phyloP scores from a whole-genome alignment of 2,329 filamentous ascomycete genomes.

The Fusarium miscanthi region DNA sequence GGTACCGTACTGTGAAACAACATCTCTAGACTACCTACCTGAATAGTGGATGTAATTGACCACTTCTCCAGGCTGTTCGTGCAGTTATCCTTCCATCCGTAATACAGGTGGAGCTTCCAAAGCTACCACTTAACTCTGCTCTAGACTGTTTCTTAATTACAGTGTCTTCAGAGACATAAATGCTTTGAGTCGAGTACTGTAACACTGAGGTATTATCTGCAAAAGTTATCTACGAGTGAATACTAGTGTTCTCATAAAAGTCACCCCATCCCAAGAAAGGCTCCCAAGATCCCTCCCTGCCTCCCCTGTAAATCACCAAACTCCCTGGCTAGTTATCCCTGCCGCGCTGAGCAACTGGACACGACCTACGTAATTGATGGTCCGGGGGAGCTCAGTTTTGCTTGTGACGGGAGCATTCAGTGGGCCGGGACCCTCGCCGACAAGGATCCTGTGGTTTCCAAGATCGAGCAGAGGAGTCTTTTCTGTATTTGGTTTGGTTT shows the following conservation, averaged over 20 bases:
- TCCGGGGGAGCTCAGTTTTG: constrained; percentile 32
- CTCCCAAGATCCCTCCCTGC: not conserved
- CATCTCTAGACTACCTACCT: not conserved
- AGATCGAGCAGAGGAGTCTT: constrained; percentile 33
- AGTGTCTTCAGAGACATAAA: not conserved
- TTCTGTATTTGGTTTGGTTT: constrained; percentile 10
- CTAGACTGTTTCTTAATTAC: not conserved
- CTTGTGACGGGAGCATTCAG: constrained; percentile 21
- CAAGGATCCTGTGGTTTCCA: constrained; percentile 26
- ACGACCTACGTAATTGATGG: constrained; percentile 42
- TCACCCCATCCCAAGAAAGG: constrained; percentile 21
- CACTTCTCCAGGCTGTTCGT: constrained; percentile 19
- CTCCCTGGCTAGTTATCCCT: constrained; percentile 30
- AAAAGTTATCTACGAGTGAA: not conserved
- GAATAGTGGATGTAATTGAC: not conserved
- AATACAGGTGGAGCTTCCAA: constrained; percentile 19
- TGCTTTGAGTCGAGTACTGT: not conserved
- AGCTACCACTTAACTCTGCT: not conserved
- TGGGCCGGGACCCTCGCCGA: constrained; percentile 12
- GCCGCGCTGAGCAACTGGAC: constrained; percentile 35
- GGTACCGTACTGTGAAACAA: constrained; percentile 5
- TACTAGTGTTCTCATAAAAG: not conserved
- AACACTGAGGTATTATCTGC: not conserved
- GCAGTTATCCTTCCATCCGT: constrained; percentile 22
- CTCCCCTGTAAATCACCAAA: constrained; percentile 13